These are phyloP conservation scores for Thielaviopsis euricoi DNA, from an alignment of 2,329 filamentous ascomycete species.

Conservation along the genomic window DNA sequence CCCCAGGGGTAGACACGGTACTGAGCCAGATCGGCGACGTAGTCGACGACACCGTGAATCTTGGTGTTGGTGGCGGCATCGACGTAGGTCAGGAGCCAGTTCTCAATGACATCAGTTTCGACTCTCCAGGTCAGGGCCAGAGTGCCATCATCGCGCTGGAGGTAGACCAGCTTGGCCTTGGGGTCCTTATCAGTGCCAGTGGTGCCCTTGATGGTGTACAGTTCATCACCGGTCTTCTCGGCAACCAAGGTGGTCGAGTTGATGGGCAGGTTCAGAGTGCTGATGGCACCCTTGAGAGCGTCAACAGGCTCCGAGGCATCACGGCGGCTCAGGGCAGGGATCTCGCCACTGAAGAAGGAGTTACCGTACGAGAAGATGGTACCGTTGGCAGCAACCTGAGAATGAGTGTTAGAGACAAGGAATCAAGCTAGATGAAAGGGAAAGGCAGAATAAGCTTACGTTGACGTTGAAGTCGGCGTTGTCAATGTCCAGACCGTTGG, in stretches of 20 bases:
- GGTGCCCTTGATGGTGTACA: slow-evolving; percentile 28
- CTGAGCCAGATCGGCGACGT: slow-evolving; percentile 33
- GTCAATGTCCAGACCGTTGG: slow-evolving; percentile 40
- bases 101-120: slow-evolving; percentile 38
- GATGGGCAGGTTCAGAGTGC: slow-evolving; percentile 20
- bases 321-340: slow-evolving; percentile 24
- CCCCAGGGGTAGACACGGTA: slow-evolving; percentile 42
- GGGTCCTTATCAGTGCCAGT: slow-evolving; percentile 34
- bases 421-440: background rate
- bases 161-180: slow-evolving; percentile 37
- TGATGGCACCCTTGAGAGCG: slow-evolving; percentile 26
- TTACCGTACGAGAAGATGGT: slow-evolving; percentile 41
- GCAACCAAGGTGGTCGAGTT: slow-evolving; percentile 16
- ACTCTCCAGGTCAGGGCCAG: slow-evolving; percentile 39
- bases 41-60: slow-evolving; percentile 38
- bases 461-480: slow-evolving; percentile 46
- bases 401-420: background rate
- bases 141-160: slow-evolving; percentile 28
- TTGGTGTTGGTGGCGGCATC: slow-evolving; percentile 30
- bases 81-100: slow-evolving; percentile 44
- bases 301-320: slow-evolving; percentile 25
- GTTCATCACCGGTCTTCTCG: slow-evolving; percentile 17
- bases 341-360: slow-evolving; percentile 26
- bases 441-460: slow-evolving; percentile 21
- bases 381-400: slow-evolving; percentile 33